Conservation (phyloP, 108 stramenopile species). For the Chaetoceros muelleri region DNA sequence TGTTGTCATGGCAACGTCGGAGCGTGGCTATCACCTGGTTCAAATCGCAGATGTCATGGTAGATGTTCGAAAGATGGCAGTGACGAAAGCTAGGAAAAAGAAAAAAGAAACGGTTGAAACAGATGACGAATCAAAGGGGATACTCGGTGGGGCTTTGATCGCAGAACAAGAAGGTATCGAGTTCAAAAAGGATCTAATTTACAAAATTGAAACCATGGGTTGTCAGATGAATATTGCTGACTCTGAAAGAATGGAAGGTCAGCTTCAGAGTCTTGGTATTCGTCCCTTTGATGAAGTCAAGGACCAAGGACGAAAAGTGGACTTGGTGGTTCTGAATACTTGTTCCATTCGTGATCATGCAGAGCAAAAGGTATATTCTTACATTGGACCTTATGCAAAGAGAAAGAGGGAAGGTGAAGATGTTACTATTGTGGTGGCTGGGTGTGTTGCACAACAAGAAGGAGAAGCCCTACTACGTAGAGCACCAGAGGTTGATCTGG, state of each 20-base stretch:
- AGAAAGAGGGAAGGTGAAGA: constrained; percentile 56
- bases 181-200: constrained; percentile 31
- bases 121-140: constrained; percentile 4
- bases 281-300: constrained; percentile 29
- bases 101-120: constrained; percentile 7
- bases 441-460: constrained; percentile 88
- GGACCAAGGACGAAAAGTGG: constrained; percentile 30
- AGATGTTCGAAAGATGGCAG: constrained; percentile 75
- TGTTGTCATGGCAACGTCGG: constrained; percentile 27
- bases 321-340: constrained; percentile 92
- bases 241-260: constrained; percentile 93
- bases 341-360: constrained; percentile 96
- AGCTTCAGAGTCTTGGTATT: constrained; percentile 77
- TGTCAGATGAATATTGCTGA: constrained; percentile 99
- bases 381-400: constrained; percentile 51
- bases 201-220: constrained; percentile 84
- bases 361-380: constrained; percentile 85
- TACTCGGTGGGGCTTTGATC: constrained; percentile 28
- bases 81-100: constrained; percentile 29
- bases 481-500: constrained; percentile 77
- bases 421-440: constrained; percentile 75
- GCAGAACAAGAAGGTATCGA: constrained; percentile 10
- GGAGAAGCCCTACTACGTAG: constrained; percentile 66
- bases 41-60: constrained; percentile 84
- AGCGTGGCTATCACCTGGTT: constrained; percentile 65